Evolutionary conservation across 495 filamentous ascomycete species (phyloP).

Genomic region (Chaetomium tenue): DNA sequence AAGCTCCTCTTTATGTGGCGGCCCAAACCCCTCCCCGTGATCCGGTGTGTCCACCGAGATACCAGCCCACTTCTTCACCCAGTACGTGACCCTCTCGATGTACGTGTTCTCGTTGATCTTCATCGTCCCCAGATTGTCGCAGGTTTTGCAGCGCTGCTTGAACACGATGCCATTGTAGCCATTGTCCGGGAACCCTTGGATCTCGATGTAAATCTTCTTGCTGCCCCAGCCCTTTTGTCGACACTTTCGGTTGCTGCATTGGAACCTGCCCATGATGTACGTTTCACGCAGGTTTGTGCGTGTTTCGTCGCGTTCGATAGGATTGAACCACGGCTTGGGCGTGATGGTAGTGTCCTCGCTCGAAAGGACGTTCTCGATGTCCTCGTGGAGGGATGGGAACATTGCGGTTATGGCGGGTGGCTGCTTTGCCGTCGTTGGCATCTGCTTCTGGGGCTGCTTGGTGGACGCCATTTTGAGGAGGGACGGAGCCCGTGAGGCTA

Average conservation of each 20-base stretch:
- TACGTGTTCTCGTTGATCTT: conserved; percentile 32
- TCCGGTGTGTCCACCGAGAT: conserved; percentile 17
- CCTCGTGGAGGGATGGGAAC: conserved; percentile 10
- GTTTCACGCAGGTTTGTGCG: conserved; percentile 15
- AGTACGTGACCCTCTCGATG: conserved; percentile 33
- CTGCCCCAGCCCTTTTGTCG: conserved; percentile 32
- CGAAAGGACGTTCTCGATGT: neutral
- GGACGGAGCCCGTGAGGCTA: neutral
- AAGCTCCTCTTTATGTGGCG: conserved; percentile 26
- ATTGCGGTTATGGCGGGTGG: neutral
- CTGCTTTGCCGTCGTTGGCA: neutral
- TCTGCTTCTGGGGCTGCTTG: neutral
- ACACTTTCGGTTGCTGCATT: conserved; percentile 28
- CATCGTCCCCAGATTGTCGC: conserved; percentile 28
- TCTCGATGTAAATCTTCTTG: conserved; percentile 31
- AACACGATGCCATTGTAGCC: conserved; percentile 36
- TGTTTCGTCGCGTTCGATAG: neutral
- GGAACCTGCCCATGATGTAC: conserved; percentile 33
- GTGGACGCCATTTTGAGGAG: neutral
- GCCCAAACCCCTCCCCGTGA: neutral
- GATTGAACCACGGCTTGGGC: neutral
- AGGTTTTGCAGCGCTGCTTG: conserved; percentile 31
- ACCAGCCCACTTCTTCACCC: conserved; percentile 35
- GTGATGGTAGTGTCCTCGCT: neutral
- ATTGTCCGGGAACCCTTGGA: conserved; percentile 26